Evolutionary conservation across 192 early-diverging fungal genomes (phyloP), one percentile per base, ranked within the genome.

Genomic region (Coemansia javaensis): DNA sequence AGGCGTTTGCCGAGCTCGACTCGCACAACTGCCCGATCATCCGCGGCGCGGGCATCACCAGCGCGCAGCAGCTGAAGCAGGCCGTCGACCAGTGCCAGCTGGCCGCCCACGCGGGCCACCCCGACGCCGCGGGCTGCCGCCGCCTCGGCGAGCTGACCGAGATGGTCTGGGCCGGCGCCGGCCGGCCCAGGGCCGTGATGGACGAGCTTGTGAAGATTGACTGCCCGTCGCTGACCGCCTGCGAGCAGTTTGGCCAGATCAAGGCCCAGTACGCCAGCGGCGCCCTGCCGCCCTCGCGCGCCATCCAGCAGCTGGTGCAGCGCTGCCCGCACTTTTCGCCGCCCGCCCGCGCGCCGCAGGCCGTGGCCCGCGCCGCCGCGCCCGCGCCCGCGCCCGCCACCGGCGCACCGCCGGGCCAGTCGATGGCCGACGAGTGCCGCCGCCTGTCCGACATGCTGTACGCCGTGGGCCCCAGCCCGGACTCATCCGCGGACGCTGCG

Each of bases 1-100:
- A 74, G 40, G 70, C 70, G n/a, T 74, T 66, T 49, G 58, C 56
- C n/a, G 53, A 66, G 32, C 70, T 74, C 11, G 70, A 74, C 33
- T 61, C 63, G 27, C 58, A 53, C 53, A 62, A 66, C 47, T 74
- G 70, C 50, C 70, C 70, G 40, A 62, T 74, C 21, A 74, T 74
- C 44, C 70, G 63, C 41, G 70, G 70, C 18, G 63, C 62, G n/a
- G 47, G 48, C 6, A 74, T 74, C 24, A 74, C 59, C 42, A 74
- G 50, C 32, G 21, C 70, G 1, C 40, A 58, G 38, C 63, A 74
- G 51, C 63, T 74, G 13, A 35, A 62, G 36, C 27, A 31, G 5
- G 58, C 63, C 1, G 70, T 57, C 12, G 56, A 62, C 13, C 40
- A 53, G 32, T 57, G 44, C 40, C 16, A 42, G 25, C 25, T 30